phyloP scores from a whole-genome alignment of 2,329 filamentous ascomycete genomes.

The Ceratocystis destructans region DNA sequence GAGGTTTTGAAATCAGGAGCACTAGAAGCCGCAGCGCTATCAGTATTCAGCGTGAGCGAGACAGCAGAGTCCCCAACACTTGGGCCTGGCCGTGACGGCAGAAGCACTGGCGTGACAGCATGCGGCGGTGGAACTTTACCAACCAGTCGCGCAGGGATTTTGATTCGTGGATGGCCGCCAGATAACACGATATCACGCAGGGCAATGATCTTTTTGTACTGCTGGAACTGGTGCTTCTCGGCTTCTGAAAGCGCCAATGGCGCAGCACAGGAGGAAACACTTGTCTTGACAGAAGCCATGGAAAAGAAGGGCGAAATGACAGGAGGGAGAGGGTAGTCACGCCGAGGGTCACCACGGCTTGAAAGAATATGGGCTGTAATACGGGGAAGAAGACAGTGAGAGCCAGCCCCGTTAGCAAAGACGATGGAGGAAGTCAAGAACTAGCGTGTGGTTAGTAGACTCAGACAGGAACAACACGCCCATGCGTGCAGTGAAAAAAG shows the following conservation, averaged over 20 bases:
- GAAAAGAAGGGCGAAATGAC: background rate
- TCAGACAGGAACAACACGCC: background rate
- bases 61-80: background rate
- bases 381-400: background rate
- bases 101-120: slow-evolving; percentile 19
- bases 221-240: slow-evolving; percentile 16
- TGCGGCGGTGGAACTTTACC: slow-evolving; percentile 18
- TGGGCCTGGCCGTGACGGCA: background rate
- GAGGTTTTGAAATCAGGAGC: background rate
- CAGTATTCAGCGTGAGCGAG: background rate
- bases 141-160: slow-evolving; percentile 34
- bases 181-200: slow-evolving; percentile 71
- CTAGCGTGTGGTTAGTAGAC: background rate
- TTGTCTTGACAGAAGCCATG: background rate
- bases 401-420: background rate
- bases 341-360: background rate
- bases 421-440: background rate
- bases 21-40: background rate
- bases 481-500: background rate
- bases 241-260: slow-evolving; percentile 9
- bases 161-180: slow-evolving; percentile 56
- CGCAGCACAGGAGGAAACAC: background rate
- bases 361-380: background rate
- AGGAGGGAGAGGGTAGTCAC: background rate
- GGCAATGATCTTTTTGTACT: slow-evolving; percentile 68